Percentiles rank a stretch among this genome's conserved stretches.
These are phyloP conservation scores for Pyrenochaeta sp. DNA, from an alignment of 2,329 filamentous ascomycete genomes.

Conservation along the genomic window DNA sequence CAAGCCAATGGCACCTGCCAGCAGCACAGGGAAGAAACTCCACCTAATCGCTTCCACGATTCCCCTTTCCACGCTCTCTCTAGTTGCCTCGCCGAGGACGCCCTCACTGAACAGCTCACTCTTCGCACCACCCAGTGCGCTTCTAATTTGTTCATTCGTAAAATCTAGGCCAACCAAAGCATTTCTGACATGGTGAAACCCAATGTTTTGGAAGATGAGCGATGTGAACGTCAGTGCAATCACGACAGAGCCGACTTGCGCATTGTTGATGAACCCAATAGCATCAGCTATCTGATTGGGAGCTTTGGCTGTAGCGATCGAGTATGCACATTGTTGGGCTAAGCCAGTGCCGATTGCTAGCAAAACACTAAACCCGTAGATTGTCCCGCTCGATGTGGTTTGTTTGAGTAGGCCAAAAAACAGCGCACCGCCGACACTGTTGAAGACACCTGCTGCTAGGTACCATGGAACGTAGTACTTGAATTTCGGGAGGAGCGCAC, in stretches of 20 bases:
- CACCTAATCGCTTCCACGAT: conserved; percentile 45
- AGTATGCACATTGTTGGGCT: conserved; percentile 26
- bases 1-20: neutral
- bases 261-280: conserved; percentile 28
- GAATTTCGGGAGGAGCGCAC: conserved; percentile 19
- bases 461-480: conserved; percentile 35
- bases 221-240: conserved; percentile 34
- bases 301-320: conserved; percentile 16
- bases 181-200: conserved; percentile 18
- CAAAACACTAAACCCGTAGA: conserved; percentile 33
- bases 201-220: conserved; percentile 39
- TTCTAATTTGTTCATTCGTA: conserved; percentile 15
- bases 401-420: conserved; percentile 29
- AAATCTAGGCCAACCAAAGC: conserved; percentile 21
- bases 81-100: conserved; percentile 10
- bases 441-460: conserved; percentile 41
- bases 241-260: conserved; percentile 33
- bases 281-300: conserved; percentile 19
- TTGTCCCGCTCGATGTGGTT: conserved; percentile 10
- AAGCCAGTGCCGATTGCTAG: conserved; percentile 29
- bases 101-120: conserved; percentile 22
- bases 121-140: conserved; percentile 25
- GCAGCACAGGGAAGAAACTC: conserved; percentile 42
- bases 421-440: conserved; percentile 47
- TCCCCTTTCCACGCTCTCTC: conserved; percentile 35